Base-by-base conservation (phyloP, 441 rosid species). In the Erysimum cheiri region DNA sequence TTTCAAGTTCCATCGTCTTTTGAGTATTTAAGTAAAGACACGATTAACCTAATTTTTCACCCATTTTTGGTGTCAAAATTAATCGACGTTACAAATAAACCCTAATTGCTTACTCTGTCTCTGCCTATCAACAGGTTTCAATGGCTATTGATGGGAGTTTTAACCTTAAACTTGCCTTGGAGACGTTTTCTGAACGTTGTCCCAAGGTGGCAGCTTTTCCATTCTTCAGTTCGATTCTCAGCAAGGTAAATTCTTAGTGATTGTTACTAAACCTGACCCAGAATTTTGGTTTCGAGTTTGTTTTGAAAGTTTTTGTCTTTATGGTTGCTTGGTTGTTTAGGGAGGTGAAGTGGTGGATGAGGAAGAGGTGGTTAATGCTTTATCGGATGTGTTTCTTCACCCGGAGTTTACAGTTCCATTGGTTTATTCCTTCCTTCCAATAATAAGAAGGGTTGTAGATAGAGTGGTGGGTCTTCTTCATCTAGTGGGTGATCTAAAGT, bases 141-240 rank as follows among this genome's bases (percentile, higher is more conserved):
- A 90, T 90, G 94, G 77, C 98, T 24, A 82, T 87, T 46, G 97
- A 92, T 12, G 92, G 89, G 68, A 87, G 93, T 79, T 92, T 87
- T 84, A 78, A 73, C 67, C 78, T 92, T 13, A 77, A 85, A 60
- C 72, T 76, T 6, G 84, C 93, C 2, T 55, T 92, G 24, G 64
- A 75, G 76, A 77, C 89, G 85, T 90, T 95, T 54, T 78, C 88
- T 59, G 81, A 75, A 29, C 93, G 93, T 33, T 90, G 87, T 77
- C 91, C 96, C 47, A 80, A 83, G 75, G 89, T 88, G 29, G 64
- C 74, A 53, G 31, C 59, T 39, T 73, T 74, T 64, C 78, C 76
- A 4, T 67, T 65, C 65, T 81, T 88, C 39, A 74, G 61, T 32
- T 71, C 75, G 26, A 75, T 90, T 22, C 71, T 62, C 35, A 75